Evolutionary conservation across 2,329 filamentous ascomycete genomes (phyloP), one percentile per base, ranked within the genome.

Genomic region (Byssoonygena ceratinophila): DNA sequence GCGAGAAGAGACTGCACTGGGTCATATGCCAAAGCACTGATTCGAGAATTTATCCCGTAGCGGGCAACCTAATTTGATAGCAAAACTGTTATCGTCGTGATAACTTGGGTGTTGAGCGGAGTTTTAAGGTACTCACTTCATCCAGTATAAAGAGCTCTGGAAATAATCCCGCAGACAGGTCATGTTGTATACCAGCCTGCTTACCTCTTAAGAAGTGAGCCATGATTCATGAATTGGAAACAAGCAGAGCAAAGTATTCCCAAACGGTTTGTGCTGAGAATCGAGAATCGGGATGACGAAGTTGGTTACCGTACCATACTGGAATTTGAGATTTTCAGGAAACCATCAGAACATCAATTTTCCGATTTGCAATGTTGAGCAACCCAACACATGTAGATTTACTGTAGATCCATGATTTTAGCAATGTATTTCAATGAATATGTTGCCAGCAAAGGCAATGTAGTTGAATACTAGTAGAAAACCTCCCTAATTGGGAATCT

Each of bases 1-100:
- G 92, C 92, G 48, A 98, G 77, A 53, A 98, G 81, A 25, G 90
- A 95, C 66, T 98, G 92, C 11, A 96, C 78, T 1, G 92, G 90
- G 59, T 97, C 90, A 72, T 94, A 97, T 55, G 89, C 85, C 58
- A 97, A 73, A 58, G 85, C 85, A 61, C 87, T 88, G 61, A 78
- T 75, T 60, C 79, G 79, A 18, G 84, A 88, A 66, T 85, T 87
- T 68, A 96, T 83, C 55, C 90, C 88, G 67, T 85, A 91, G 58
- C 87, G 81, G 48, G 80, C 79, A 61, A 88, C 73, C 75, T 78
- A 59, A 29, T 46, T 52, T 46, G 43, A 32, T 36, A 37, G 39
- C 48, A 44, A 23, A 31, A 20, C n/a, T n/a, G n/a, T n/a, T n/a
- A n/a, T n/a, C n/a, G n/a, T n/a, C n/a, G n/a, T n/a, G n/a, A n/a